Evolutionary conservation across 306 rosid species (phyloP), one percentile per base, ranked within the genome.

Genomic region (Gastrolobium bilobum): DNA sequence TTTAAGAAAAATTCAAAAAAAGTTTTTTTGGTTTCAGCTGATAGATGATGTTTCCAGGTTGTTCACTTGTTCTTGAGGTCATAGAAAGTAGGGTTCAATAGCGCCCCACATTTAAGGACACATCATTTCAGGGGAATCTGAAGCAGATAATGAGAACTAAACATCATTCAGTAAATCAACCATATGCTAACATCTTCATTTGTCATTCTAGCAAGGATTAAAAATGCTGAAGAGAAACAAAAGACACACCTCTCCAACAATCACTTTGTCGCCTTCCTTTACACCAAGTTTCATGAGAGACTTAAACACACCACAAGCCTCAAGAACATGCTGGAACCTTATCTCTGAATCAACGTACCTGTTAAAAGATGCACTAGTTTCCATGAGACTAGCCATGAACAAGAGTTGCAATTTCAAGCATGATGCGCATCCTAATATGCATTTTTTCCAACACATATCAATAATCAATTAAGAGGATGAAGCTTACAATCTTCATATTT

Each of bases 291-390:
- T 91, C 81, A 53, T 80, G 47, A 95, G 98, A 84, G 97, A 90
- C 82, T 93, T 93, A 54, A 86, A 84, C 79, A 91, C 96, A 76
- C 97, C 98, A 82, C 93, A 93, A 76, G 99, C 99, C 76, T 95
- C 98, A 71, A 93, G 91, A 75, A 91, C 98, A 88, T 93, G 95
- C 79, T 93, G 94, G 83, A 95, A 95, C 80, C 99, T 93, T 90
- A 80, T 95, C 60, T 85, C 99, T 11, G 98, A 95, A 68, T 95
- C 99, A 84, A 85, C 42, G 51, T 95, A 95, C 71, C 97, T 91
- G 87, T 84, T 76, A 20, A 78, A 69, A 83, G 44, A 74, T 54
- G 74, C 73, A 73, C 46, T 2, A 38, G 35, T 84, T 79, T 56
- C 80, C 62, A 69, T 48, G 54, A 78, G 79, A 78, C 70, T 71